Evolutionary conservation across 202 grass and related monocot species (phyloP).

Genomic region (Panicum virgatum): DNA sequence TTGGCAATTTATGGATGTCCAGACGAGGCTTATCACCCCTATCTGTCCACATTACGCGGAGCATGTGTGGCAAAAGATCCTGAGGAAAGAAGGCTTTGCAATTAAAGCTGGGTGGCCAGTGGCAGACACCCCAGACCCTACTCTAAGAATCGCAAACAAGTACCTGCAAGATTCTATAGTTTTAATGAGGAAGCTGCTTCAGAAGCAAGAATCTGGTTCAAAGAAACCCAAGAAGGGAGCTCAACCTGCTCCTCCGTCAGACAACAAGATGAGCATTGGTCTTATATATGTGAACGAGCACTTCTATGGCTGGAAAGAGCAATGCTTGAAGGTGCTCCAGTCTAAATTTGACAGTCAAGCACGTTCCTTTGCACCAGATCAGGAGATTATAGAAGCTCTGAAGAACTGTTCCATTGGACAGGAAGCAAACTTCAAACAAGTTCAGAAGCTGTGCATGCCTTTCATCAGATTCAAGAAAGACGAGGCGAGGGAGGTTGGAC

Average conservation of each 20-base stretch:
- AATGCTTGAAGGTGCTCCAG: constrained; percentile 72
- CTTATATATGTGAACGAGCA: constrained; percentile 69
- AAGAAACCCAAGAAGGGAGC: constrained; percentile 81
- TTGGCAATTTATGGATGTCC: constrained; percentile 76
- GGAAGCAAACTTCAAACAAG: constrained; percentile 56
- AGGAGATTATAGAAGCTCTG: constrained; percentile 66
- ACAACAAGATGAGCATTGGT: constrained; percentile 59
- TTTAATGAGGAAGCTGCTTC: constrained; percentile 74
- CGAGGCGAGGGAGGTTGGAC: constrained; percentile 46
- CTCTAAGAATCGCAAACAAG: constrained; percentile 72
- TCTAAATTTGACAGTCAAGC: constrained; percentile 49
- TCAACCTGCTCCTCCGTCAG: constrained; percentile 37
- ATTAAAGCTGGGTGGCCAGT: constrained; percentile 79
- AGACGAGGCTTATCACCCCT: constrained; percentile 72
- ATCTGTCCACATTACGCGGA: constrained; percentile 89
- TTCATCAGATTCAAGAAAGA: constrained; percentile 73
- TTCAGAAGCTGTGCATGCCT: constrained; percentile 71
- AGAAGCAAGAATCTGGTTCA: constrained; percentile 58
- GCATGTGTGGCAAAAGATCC: constrained; percentile 84
- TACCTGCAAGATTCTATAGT: constrained; percentile 82
- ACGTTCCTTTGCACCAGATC: constrained; percentile 34
- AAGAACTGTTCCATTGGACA: constrained; percentile 43
- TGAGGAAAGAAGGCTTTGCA: constrained; percentile 76
- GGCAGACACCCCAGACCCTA: constrained; percentile 53
- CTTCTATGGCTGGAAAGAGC: constrained; percentile 84